These are phyloP conservation scores for Herpomyces periplanetae DNA, from an alignment of 2,329 filamentous ascomycete genomes.

Conservation along the genomic window DNA sequence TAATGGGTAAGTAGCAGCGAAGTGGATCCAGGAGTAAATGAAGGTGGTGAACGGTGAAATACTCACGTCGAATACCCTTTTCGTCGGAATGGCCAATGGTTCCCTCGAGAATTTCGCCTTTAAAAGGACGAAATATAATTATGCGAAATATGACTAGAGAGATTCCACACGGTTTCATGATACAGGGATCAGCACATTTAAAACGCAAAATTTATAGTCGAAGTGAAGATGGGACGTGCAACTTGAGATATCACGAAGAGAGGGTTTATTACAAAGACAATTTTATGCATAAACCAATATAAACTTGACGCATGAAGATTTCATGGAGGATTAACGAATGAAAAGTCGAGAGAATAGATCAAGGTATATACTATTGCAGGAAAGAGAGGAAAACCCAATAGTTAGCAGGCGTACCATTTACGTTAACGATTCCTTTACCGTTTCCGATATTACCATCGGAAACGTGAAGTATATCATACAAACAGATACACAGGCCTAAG, in stretches of 20 bases:
- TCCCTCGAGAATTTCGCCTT: slow-evolving; percentile 57
- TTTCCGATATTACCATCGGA: slow-evolving; percentile 82
- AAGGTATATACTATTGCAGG: too few species aligned
- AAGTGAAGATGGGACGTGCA: too few species aligned
- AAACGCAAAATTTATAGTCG: too few species aligned
- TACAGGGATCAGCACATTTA: too few species aligned
- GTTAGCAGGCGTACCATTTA: slow-evolving; percentile 28
- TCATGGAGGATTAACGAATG: too few species aligned
- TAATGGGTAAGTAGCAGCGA: not conserved
- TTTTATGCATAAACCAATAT: too few species aligned
- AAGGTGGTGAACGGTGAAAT: not conserved
- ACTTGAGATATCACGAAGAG: too few species aligned
- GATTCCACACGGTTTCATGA: too few species aligned
- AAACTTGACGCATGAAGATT: too few species aligned
- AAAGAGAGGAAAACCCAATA: not conserved
- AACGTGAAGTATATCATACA: slow-evolving; percentile 58
- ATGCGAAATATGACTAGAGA: slow-evolving; percentile 49
- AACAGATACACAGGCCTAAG: slow-evolving; percentile 61
- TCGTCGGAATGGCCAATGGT: slow-evolving; percentile 35
- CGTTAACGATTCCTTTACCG: slow-evolving; percentile 46
- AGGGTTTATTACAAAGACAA: too few species aligned
- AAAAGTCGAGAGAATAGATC: too few species aligned
- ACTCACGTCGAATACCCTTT: slow-evolving; percentile 26
- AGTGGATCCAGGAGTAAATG: slow-evolving; percentile 1
- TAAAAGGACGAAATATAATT: slow-evolving; percentile 77